Percentiles rank a stretch among this genome's conserved stretches.
Evolutionary conservation across 495 filamentous ascomycete genomes (phyloP).

Genomic region (Aspergillus hancockii): DNA sequence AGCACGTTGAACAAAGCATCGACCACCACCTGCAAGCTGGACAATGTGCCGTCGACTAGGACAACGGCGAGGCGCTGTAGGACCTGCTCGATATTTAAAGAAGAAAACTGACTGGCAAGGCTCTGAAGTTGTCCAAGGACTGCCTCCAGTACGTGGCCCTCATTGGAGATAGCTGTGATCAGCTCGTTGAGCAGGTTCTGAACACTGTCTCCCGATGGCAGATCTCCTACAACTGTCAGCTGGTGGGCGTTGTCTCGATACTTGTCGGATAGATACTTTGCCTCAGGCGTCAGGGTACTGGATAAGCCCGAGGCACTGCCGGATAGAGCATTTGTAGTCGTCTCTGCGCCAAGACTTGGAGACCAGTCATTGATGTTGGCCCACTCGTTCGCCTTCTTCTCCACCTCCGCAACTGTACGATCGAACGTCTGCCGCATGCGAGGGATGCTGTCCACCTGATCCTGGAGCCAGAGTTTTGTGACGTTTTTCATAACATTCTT

Average conservation of each 20-base stretch:
- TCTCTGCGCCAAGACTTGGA: neutral
- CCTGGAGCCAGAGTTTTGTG: constrained; percentile 1
- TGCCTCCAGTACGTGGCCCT: neutral
- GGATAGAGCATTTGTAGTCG: neutral
- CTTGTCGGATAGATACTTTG: constrained; percentile 1
- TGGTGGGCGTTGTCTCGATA: constrained; percentile 7
- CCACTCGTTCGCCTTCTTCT: constrained; percentile 2
- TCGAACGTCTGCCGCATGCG: neutral
- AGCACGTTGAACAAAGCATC: constrained; percentile 16
- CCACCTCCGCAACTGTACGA: neutral
- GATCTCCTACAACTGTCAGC: neutral
- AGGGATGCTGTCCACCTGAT: constrained; percentile 6
- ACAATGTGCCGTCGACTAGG: neutral
- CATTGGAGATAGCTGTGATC: neutral
- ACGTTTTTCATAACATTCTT: constrained; percentile 12
- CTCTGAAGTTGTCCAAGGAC: constrained; percentile 1
- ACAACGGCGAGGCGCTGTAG: constrained; percentile 4
- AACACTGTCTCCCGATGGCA: neutral
- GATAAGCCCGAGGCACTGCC: constrained; percentile 1
- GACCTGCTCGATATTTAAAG: neutral
- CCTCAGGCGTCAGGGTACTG: constrained; percentile 4
- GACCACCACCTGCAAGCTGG: constrained; percentile 5
- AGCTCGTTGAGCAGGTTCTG: constrained; percentile 3
- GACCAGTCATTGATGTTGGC: constrained; percentile 4
- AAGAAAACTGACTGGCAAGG: neutral